phyloP scores from a whole-genome alignment of 2,329 filamentous ascomycete species.

The Ilyonectria robusta region DNA sequence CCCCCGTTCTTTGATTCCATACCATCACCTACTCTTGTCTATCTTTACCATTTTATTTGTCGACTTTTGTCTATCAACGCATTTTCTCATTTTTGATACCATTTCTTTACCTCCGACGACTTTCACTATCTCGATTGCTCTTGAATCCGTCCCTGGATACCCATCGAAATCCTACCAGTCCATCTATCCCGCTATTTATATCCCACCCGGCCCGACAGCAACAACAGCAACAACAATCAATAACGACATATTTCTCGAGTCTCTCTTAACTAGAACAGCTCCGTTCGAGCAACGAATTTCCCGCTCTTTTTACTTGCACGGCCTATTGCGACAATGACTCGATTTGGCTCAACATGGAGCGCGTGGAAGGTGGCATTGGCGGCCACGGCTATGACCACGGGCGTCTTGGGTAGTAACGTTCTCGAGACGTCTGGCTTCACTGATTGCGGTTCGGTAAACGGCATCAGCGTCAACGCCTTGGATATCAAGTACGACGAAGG shows the following conservation, averaged over 20 bases:
- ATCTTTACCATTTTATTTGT: slow-evolving; percentile 25
- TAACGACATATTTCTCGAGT: slow-evolving; percentile 42
- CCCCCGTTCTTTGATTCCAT: slow-evolving; percentile 41
- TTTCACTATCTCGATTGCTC: background rate
- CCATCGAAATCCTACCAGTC: background rate
- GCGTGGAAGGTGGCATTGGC: slow-evolving; percentile 53
- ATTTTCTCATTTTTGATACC: slow-evolving; percentile 43
- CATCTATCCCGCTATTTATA: background rate
- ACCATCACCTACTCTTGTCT: slow-evolving; percentile 39
- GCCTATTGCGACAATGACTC: slow-evolving; percentile 52
- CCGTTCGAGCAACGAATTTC: slow-evolving; percentile 43
- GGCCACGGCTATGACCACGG: slow-evolving; percentile 54
- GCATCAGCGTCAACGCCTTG: slow-evolving; percentile 79
- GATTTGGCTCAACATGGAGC: slow-evolving; percentile 48
- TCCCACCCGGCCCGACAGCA: background rate
- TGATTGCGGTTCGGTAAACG: slow-evolving; percentile 71
- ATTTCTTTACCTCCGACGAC: slow-evolving; percentile 25
- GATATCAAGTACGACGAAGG: slow-evolving; percentile 85
- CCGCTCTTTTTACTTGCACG: slow-evolving; percentile 36
- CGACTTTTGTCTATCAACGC: slow-evolving; percentile 6
- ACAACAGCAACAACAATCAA: background rate
- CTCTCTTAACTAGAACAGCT: slow-evolving; percentile 36
- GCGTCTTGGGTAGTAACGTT: slow-evolving; percentile 76
- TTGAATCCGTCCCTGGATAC: slow-evolving; percentile 35
- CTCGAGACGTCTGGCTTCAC: slow-evolving; percentile 86